Base-by-base conservation (phyloP, 176 grass and related monocot genomes). In the Rhynchospora tenuis region DNA sequence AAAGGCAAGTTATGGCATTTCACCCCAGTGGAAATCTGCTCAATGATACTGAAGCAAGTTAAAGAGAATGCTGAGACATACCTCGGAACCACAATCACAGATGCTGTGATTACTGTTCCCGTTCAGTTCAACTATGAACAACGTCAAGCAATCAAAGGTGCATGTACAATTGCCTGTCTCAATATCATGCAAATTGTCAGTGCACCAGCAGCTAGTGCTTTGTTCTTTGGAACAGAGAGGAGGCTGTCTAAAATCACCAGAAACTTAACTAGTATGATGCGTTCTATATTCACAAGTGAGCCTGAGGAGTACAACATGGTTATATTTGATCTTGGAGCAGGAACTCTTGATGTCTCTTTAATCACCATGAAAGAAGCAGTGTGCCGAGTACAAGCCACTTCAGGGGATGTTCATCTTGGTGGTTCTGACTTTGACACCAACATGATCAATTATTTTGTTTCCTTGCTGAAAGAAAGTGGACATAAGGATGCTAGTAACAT, bases 291-390 rank as follows among this genome's bases (percentile, higher is more conserved):
- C n/a, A n/a, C n/a, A n/a, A n/a, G 22, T 0, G 22, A 12, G 65
- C 5, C 65, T 14, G 23, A 29, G 4, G 83, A 85, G 70, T 62
- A 78, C 43, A 85, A 85, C 56, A 57, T 78, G 8, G 47, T 85
- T 31, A 50, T 85, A 44, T 83, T 87, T 29, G 85, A 87, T 75
- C 85, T 87, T 0, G 85, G 85, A 0, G 85, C 78, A 15, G 85
- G 85, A 48, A 87, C 86, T 10, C 65, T 83, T 17, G 86, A 87
- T 47, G 86, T 87, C 45, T 87, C 86, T 23, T 44, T 87, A 52
- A 67, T 83, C 58, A 83, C 67, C 27, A 83, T 87, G 15, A 81
- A 83, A 65, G 86, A 87, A 10, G 80, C 55, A 0, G 82, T 83
- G 29, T 87, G 81, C 15, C 59, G 55, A 43, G 86, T 87, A 20